These are phyloP conservation scores for Suhomyces panamericanus DNA, from an alignment of 1,139 yeast species.

Conservation along the genomic window DNA sequence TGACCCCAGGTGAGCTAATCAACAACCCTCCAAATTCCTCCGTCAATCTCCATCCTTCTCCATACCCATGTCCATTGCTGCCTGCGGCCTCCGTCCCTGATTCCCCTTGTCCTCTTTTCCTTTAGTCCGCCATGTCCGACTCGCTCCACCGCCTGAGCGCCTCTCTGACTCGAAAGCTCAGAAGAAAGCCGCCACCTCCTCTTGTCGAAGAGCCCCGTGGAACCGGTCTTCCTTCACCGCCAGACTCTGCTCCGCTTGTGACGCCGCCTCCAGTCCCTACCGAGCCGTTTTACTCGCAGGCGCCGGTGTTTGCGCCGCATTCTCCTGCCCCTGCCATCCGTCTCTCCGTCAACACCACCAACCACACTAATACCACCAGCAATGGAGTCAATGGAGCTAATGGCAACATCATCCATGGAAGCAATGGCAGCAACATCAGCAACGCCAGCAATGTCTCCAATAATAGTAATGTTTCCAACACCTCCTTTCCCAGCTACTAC, in stretches of 20 bases:
- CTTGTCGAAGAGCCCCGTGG: slow-evolving; percentile 3
- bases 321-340: neutral
- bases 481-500: neutral
- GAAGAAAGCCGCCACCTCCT: slow-evolving; percentile 35
- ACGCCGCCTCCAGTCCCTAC: too few relatives aligned
- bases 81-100: neutral
- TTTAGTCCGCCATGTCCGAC: neutral
- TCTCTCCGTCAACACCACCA: neutral
- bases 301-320: neutral
- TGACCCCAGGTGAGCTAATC: slow-evolving; percentile 2
- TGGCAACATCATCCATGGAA: too few relatives aligned
- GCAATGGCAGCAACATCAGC: too few relatives aligned
- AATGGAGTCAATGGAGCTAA: too few relatives aligned
- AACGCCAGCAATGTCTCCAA: too few relatives aligned
- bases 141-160: neutral
- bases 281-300: too few relatives aligned
- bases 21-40: neutral
- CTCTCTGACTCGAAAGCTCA: slow-evolving; percentile 13
- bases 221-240: too few relatives aligned
- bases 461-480: too few relatives aligned
- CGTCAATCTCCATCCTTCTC: neutral
- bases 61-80: slow-evolving; percentile 1
- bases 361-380: too few relatives aligned
- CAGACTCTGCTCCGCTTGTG: too few relatives aligned
- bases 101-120: neutral